Evolutionary conservation across 257 asterid genomes (phyloP).

Genomic region (Hygrophila difformis): DNA sequence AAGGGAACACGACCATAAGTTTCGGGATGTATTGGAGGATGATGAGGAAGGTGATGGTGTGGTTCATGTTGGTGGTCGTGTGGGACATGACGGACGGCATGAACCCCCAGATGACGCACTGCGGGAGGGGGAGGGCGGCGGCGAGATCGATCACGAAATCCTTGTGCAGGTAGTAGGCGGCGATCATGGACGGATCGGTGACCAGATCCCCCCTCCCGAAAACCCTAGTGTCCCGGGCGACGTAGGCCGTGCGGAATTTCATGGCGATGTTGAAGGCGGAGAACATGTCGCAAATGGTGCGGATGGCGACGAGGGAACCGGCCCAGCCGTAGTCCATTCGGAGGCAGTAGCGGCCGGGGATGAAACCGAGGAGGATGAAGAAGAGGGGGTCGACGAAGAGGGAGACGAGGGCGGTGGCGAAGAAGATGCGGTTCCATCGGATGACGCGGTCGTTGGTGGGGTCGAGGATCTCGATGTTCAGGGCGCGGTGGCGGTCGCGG

Average conservation of each 20-base stretch:
- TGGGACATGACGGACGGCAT: conserved; percentile 39
- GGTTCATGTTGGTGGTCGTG: conserved; percentile 49
- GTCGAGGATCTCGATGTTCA: conserved; percentile 72
- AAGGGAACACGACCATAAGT: conserved; percentile 60
- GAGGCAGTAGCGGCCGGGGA: conserved; percentile 35
- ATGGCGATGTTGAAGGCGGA: conserved; percentile 55
- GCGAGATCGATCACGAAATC: conserved; percentile 69
- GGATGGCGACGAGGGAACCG: conserved; percentile 29
- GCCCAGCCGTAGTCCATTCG: conserved; percentile 35
- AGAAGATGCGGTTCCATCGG: conserved; percentile 69
- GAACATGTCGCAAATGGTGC: conserved; percentile 56
- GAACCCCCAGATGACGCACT: conserved; percentile 64
- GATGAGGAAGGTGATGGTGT: conserved; percentile 58
- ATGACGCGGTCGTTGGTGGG: conserved; percentile 54
- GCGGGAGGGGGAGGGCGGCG: conserved; percentile 91
- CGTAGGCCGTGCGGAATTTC: conserved; percentile 72
- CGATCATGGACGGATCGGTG: conserved; percentile 43
- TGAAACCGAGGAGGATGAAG: conserved; percentile 46
- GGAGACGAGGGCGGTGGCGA: conserved; percentile 45
- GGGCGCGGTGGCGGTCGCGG: conserved; percentile 31
- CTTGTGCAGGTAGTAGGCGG: conserved; percentile 43
- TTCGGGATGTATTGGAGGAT: conserved; percentile 81
- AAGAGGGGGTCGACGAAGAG: conserved; percentile 79
- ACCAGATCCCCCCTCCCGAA: conserved; percentile 88
- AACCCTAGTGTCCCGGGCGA: conserved; percentile 55